Evolutionary conservation across 331 rosid species (phyloP).

Genomic region (Malus hybrid): DNA sequence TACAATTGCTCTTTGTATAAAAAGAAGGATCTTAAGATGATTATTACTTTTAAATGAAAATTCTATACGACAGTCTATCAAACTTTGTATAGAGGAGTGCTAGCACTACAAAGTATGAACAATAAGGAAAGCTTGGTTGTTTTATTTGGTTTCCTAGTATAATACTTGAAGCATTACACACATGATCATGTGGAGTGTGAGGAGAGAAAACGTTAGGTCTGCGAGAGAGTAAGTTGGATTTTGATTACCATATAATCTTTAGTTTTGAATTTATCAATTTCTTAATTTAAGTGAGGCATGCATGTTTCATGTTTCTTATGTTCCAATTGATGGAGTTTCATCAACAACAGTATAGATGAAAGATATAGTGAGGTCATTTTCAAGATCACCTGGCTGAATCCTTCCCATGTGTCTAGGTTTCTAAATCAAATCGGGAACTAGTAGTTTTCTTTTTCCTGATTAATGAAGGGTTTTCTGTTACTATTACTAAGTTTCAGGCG

Average conservation of each 20-base stretch:
- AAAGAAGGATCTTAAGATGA: too few relatives aligned
- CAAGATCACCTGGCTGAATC: not conserved
- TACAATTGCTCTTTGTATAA: too few relatives aligned
- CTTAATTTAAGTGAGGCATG: not conserved
- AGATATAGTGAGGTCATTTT: not conserved
- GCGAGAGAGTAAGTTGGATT: not conserved
- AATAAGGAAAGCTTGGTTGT: too few relatives aligned
- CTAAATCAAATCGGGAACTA: not conserved
- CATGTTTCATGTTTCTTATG: not conserved
- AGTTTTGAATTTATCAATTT: not conserved
- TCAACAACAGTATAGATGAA: not conserved
- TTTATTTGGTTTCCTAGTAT: too few relatives aligned
- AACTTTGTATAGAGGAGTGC: too few relatives aligned
- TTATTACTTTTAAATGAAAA: too few relatives aligned
- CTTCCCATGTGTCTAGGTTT: not conserved
- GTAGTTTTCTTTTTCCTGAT: constrained; percentile 5
- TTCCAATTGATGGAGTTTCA: not conserved
- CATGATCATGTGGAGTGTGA: not conserved
- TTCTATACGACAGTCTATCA: too few relatives aligned
- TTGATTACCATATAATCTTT: not conserved
- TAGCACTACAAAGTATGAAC: too few relatives aligned
- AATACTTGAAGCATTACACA: not conserved
- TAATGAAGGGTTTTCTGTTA: constrained; percentile 7
- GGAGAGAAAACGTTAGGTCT: not conserved
- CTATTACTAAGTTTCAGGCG: constrained; percentile 41